Percentiles rank a stretch among this genome's conserved stretches.
phyloP scores from a whole-genome alignment of 1,284 basidiomycete species.

The Boletus smithii region DNA sequence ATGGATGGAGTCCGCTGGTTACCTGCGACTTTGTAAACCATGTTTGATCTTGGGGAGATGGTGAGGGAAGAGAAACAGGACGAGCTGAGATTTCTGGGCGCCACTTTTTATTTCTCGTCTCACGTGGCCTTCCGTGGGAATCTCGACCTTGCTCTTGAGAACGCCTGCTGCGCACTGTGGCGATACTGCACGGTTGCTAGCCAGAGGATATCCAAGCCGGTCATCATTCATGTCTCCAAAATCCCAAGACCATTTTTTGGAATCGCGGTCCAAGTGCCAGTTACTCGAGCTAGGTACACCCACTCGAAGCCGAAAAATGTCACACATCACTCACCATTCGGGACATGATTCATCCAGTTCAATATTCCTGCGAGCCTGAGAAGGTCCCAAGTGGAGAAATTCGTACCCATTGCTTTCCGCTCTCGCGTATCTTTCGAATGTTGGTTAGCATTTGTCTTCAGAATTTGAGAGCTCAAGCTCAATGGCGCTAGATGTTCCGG shows the following conservation, averaged over 20 bases:
- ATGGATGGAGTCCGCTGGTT: constrained; percentile 14
- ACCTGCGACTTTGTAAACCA: constrained; percentile 87
- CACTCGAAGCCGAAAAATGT: background rate
- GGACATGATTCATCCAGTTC: constrained; percentile 32
- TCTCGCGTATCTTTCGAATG: constrained; percentile 71
- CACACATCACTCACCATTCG: constrained; percentile 9
- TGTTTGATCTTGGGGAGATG: constrained; percentile 40
- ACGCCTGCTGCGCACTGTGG: background rate
- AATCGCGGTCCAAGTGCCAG: constrained; percentile 40
- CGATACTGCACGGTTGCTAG: background rate
- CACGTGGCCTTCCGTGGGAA: constrained; percentile 35
- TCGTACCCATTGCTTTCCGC: constrained; percentile 59
- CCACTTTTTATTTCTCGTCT: constrained; percentile 36
- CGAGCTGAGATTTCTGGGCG: constrained; percentile 33
- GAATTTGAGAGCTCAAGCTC: constrained; percentile 6
- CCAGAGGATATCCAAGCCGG: background rate
- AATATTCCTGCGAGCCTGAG: constrained; percentile 57
- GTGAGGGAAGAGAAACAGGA: constrained; percentile 37
- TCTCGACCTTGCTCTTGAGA: constrained; percentile 14
- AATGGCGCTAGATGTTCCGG: constrained; percentile 53
- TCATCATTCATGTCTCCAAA: constrained; percentile 10
- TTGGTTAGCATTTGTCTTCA: constrained; percentile 36
- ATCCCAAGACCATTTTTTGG: background rate
- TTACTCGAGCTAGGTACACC: constrained; percentile 55
- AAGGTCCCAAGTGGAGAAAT: constrained; percentile 29